Evolutionary conservation across 2,329 filamentous ascomycete species (phyloP), one percentile per base, ranked within the genome.

Genomic region (Incumbomyces delicatus): DNA sequence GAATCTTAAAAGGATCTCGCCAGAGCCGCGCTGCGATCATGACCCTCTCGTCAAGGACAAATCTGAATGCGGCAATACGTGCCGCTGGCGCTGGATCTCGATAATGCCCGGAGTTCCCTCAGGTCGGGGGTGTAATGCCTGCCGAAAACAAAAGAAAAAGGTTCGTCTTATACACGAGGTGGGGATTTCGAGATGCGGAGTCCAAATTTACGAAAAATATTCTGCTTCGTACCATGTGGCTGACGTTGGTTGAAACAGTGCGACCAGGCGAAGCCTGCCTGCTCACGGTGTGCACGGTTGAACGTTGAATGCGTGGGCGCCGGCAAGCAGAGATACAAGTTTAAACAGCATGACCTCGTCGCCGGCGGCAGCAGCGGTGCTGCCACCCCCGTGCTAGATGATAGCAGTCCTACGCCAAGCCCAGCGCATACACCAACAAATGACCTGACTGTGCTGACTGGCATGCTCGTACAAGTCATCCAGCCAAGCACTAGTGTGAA

Each of bases 271-370:
- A 52, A 57, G 34, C 58, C 58, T 3, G 33, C 33, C 33, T 61
- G 58, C 38, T 50, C 56, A 5, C 49, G 58, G 37, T 61, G 58
- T 41, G 11, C 39, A 7, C 52, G 58, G 22, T 51, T 59, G 18
- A 48, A 54, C 5, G 49, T 60, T 6, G 39, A 38, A 2, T 61
- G 58, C 33, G 29, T 56, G 3, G 58, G 58, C 2, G 53, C 50
- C 34, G 58, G 58, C 4, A 50, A 56, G 41, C 53, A 50, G 30
- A 49, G 58, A 6, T 61, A 52, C 40, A 58, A 54, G 36, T 61
- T 61, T 46, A 56, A 35, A 17, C 33, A n/a, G 11, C 33, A 35
- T 35, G 5, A 17, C 6, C 5, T 5, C 4, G 5, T 11, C 33
- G 12, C 13, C 13, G 11, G 6, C 6, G 33, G 33, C 33, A 35